Evolutionary conservation across 1,284 basidiomycete species (phyloP).

Genomic region (Ustilago crameri): DNA sequence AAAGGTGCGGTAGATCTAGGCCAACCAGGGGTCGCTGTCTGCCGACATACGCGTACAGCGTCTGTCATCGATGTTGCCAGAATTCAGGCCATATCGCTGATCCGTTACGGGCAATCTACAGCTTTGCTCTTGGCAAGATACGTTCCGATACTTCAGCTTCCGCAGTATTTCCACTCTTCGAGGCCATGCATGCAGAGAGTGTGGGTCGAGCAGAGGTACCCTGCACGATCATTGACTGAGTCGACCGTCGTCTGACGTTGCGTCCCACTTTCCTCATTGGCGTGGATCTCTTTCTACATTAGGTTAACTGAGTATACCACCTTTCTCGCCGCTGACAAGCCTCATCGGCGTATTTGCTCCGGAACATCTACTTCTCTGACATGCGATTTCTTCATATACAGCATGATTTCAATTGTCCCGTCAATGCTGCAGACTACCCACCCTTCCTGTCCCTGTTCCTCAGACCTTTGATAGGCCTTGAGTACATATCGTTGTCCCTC

Average conservation of each 20-base stretch:
- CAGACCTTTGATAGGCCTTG: slow-evolving; percentile 23
- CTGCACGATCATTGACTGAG: background rate
- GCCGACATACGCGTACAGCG: no score
- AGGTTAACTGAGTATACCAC: background rate
- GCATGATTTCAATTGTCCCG: no score
- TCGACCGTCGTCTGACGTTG: background rate
- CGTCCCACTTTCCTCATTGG: background rate
- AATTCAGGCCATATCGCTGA: no score
- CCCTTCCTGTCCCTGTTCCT: background rate
- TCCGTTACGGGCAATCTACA: background rate
- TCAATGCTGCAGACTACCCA: background rate
- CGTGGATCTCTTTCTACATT: no score
- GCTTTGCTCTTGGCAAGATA: slow-evolving; percentile 5
- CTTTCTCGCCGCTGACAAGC: background rate
- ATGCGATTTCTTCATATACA: background rate
- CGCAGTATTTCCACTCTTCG: no score
- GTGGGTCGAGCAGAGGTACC: no score
- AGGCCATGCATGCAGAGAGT: no score
- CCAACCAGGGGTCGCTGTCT: no score
- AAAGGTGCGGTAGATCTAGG: no score
- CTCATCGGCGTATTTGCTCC: background rate
- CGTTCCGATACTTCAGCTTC: slow-evolving; percentile 22
- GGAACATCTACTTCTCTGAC: background rate
- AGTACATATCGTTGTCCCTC: background rate
- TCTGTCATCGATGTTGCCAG: no score